Percentiles rank a stretch among this genome's conserved stretches.
Conservation (phyloP, 1,284 basidiomycete species). For the Microbotryum violaceum region DNA sequence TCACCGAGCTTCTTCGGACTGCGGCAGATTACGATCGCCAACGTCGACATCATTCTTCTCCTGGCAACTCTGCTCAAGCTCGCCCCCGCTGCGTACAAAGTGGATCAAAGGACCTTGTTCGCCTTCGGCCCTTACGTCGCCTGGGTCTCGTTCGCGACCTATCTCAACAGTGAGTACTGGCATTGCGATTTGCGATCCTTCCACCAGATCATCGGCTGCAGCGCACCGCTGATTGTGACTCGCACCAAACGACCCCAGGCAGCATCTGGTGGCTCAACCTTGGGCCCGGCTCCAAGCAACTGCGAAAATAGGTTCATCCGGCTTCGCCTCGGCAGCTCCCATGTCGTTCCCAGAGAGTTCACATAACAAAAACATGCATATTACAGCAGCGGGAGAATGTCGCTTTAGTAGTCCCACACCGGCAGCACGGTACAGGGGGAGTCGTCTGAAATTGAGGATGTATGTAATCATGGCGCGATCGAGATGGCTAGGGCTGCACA, state of each 20-base stretch:
- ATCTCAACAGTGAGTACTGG: slow-evolving; percentile 51
- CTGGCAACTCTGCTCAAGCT: slow-evolving; percentile 45
- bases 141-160: slow-evolving; percentile 60
- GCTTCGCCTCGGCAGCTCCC: too few relatives aligned
- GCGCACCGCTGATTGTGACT: not conserved
- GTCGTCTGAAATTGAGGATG: too few relatives aligned
- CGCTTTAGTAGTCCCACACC: too few relatives aligned
- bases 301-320: not conserved
- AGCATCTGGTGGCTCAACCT: slow-evolving; percentile 15
- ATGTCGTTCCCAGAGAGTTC: too few relatives aligned
- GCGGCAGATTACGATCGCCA: slow-evolving; percentile 48
- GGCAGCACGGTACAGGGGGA: too few relatives aligned
- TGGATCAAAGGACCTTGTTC: slow-evolving; percentile 22
- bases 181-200: not conserved
- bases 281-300: slow-evolving; percentile 2
- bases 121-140: slow-evolving; percentile 37
- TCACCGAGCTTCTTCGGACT: slow-evolving; percentile 46
- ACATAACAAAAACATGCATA: too few relatives aligned
- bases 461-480: too few relatives aligned
- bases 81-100: slow-evolving; percentile 6
- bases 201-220: not conserved
- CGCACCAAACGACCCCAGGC: not conserved
- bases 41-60: slow-evolving; percentile 56
- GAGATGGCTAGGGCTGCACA: too few relatives aligned
- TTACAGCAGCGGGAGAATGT: too few relatives aligned